Base-by-base conservation (phyloP, 2,329 filamentous ascomycete species). In the Sclerotinia nivalis region DNA sequence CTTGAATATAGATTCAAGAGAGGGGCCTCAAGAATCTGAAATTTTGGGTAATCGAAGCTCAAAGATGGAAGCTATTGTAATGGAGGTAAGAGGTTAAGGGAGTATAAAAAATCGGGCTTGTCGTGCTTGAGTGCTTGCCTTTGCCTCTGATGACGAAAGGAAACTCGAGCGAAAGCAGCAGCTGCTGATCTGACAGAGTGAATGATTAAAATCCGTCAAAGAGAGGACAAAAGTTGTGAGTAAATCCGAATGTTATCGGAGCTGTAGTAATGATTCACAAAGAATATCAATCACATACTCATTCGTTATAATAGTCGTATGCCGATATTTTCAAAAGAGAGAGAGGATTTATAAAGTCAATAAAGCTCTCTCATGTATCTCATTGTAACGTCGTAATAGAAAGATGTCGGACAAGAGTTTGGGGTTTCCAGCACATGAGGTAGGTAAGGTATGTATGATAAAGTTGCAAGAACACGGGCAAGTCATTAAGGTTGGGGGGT, bases 1-100 rank as follows among this genome's bases (percentile, higher is more conserved):
- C 66, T 69, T 67, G 70, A 71, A 55, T 66, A 47, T 67, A 56
- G 68, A 50, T 56, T 71, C 49, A 40, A 69, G 67, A 69, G 66
- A 64, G 31, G n/a, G 50, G n/a, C 37, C 67, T 64, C 67, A 45
- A 64, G 49, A 69, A 68, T 45, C 65, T 59, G 40, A 50, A 40
- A 28, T 55, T 45, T 25, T 22, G 47, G 18, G 43, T 28, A 13
- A 50, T 43, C 9, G 56, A 64, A 40, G 56, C 20, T 55, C 60
- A 5, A 43, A 20, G 34, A 64, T 54, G 13, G 58, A 37, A 49
- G 47, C 55, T 22, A 28, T 52, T 69, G 47, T 64, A 43, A 64
- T 43, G n/a, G 37, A 62, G 59, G 45, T 18, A 37, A 64, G n/a
- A 54, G 25, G 28, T n/a, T 18, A 43, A 64, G 50, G 47, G 40